Evolutionary conservation across 768 basidiomycete species (phyloP).

Genomic region (Xerocomellus amylosporus): DNA sequence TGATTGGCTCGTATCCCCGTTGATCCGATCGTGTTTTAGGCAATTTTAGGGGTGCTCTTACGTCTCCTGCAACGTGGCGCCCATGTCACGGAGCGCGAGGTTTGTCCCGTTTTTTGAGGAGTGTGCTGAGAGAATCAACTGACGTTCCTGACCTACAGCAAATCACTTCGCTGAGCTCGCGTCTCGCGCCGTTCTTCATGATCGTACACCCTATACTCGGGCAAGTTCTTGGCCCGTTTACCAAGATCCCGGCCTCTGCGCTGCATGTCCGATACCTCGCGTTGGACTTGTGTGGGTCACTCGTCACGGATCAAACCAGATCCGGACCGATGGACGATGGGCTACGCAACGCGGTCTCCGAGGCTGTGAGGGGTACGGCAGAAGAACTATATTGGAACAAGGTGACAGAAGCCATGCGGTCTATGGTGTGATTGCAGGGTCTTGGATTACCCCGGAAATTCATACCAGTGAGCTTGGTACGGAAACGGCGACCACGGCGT

Average conservation of each 20-base stretch:
- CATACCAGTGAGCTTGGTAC: not conserved
- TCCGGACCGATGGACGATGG: slow-evolving; percentile 12
- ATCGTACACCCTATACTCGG: slow-evolving; percentile 76
- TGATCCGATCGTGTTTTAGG: slow-evolving; percentile 32
- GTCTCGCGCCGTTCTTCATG: slow-evolving; percentile 77
- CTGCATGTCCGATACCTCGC: slow-evolving; percentile 52
- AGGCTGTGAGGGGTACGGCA: slow-evolving; percentile 27
- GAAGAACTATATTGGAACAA: slow-evolving; percentile 32
- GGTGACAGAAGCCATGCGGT: slow-evolving; percentile 29
- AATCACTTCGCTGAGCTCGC: slow-evolving; percentile 49
- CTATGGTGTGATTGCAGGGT: slow-evolving; percentile 26
- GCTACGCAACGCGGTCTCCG: slow-evolving; percentile 23
- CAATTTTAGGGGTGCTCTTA: slow-evolving; percentile 62
- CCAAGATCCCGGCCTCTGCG: slow-evolving; percentile 49
- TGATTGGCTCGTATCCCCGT: not conserved
- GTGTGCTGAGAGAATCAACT: slow-evolving; percentile 4
- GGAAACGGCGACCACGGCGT: slow-evolving; percentile 6
- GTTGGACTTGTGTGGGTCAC: slow-evolving; percentile 55
- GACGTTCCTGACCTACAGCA: slow-evolving; percentile 36
- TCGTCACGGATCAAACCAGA: slow-evolving; percentile 21
- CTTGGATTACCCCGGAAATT: not conserved
- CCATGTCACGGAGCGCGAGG: slow-evolving; percentile 42
- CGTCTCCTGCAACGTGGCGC: slow-evolving; percentile 56
- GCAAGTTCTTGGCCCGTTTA: slow-evolving; percentile 71
- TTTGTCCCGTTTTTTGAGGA: slow-evolving; percentile 28